Conservation (phyloP, 1,284 basidiomycete species). For the Cryptococcus sp. region DNA sequence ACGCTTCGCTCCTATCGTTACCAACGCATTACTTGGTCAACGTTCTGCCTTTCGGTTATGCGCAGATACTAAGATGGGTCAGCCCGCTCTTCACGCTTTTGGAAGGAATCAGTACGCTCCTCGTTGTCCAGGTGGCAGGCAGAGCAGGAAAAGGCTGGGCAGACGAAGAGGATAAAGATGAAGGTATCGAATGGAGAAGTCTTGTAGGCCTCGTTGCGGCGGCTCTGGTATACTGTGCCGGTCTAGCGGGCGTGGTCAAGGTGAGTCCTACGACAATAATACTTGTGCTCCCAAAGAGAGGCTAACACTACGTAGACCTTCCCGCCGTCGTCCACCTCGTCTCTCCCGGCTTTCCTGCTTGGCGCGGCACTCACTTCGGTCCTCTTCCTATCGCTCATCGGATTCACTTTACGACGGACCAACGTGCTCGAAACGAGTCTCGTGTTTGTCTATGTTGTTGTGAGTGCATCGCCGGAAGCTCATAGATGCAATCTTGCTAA, state of each 20-base stretch:
- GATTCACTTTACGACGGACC: constrained; percentile 81
- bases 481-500: neutral
- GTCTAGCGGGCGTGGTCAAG: constrained; percentile 44
- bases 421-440: constrained; percentile 90
- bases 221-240: constrained; percentile 49
- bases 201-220: constrained; percentile 49
- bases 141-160: constrained; percentile 53
- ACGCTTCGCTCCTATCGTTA: constrained; percentile 21
- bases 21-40: constrained; percentile 43
- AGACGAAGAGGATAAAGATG: constrained; percentile 51
- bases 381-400: constrained; percentile 85
- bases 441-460: constrained; percentile 77
- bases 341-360: constrained; percentile 49
- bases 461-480: constrained; percentile 55
- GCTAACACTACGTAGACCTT: constrained; percentile 25
- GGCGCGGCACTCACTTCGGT: constrained; percentile 48
- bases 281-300: neutral
- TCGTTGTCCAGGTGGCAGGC: constrained; percentile 52
- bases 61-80: constrained; percentile 48
- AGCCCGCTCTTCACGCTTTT: constrained; percentile 52
- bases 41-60: constrained; percentile 49
- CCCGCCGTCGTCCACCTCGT: constrained; percentile 26
- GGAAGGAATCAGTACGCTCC: constrained; percentile 49
- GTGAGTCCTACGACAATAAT: constrained; percentile 21
- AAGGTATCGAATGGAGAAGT: constrained; percentile 52